A percentile compares a stretch with the other conserved stretches of the same genome.
Evolutionary conservation across 2,329 filamentous ascomycete species (phyloP).

Genomic region (Aureobasidium zeae): DNA sequence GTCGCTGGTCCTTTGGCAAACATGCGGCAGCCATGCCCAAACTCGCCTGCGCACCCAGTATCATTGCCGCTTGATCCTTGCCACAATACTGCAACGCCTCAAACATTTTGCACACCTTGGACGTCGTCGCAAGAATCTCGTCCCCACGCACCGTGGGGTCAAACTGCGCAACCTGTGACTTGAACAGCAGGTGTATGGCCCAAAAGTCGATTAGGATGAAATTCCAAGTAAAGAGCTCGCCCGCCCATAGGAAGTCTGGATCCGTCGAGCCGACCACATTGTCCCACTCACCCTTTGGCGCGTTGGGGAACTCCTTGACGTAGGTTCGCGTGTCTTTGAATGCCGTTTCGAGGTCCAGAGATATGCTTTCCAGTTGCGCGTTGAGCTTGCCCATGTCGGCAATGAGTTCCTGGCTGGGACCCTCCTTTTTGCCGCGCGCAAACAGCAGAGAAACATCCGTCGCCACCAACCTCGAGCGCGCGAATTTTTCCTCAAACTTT

Average conservation of each 20-base stretch:
- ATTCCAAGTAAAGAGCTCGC: slow-evolving; percentile 64
- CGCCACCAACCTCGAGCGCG: slow-evolving; percentile 61
- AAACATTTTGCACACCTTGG: slow-evolving; percentile 66
- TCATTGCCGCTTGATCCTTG: slow-evolving; percentile 56
- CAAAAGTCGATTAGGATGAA: slow-evolving; percentile 67
- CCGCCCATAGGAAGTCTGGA: slow-evolving; percentile 60
- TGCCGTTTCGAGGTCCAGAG: slow-evolving; percentile 48
- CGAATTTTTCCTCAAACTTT: slow-evolving; percentile 53
- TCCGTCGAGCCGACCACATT: slow-evolving; percentile 68
- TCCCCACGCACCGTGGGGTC: slow-evolving; percentile 35
- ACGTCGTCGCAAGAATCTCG: slow-evolving; percentile 54
- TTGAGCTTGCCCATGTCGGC: slow-evolving; percentile 44
- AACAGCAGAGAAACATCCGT: slow-evolving; percentile 74
- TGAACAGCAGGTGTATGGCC: slow-evolving; percentile 70
- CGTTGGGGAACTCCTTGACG: slow-evolving; percentile 54
- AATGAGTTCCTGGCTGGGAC: slow-evolving; percentile 41
- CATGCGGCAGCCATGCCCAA: slow-evolving; percentile 70
- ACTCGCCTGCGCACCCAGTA: slow-evolving; percentile 65
- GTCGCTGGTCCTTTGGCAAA: slow-evolving; percentile 62
- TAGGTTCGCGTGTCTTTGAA: slow-evolving; percentile 54
- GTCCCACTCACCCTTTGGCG: slow-evolving; percentile 43
- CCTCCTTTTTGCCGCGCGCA: slow-evolving; percentile 51
- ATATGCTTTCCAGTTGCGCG: slow-evolving; percentile 44
- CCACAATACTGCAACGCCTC: slow-evolving; percentile 69
- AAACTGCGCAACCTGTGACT: slow-evolving; percentile 54